Evolutionary conservation across 164 flowering plant genomes (phyloP).

Genomic region (Kingdonia uniflora): DNA sequence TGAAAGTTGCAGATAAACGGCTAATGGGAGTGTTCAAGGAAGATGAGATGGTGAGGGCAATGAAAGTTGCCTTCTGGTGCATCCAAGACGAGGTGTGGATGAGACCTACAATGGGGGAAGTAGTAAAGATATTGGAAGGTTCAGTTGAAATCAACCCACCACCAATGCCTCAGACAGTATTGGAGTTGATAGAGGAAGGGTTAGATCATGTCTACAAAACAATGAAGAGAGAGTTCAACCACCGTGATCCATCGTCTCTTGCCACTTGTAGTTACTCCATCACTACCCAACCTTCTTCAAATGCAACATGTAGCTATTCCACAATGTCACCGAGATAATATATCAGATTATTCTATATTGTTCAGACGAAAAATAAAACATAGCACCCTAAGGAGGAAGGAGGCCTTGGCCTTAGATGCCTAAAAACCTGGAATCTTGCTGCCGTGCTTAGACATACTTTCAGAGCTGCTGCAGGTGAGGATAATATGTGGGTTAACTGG

Average conservation of each 20-base stretch:
- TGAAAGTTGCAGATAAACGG: slow-evolving; percentile 41
- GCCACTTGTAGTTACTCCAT: slow-evolving; percentile 69
- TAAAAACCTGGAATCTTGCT: too few species aligned
- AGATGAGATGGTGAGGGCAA: slow-evolving; percentile 53
- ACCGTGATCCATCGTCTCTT: slow-evolving; percentile 31
- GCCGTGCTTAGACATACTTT: too few species aligned
- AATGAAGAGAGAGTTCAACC: slow-evolving; percentile 41
- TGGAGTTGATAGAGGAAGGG: slow-evolving; percentile 74
- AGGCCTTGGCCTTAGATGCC: too few species aligned
- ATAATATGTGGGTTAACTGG: too few species aligned
- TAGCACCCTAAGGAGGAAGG: too few species aligned
- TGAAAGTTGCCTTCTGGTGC: slow-evolving; percentile 83
- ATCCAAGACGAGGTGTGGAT: slow-evolving; percentile 66
- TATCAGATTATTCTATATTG: too few species aligned
- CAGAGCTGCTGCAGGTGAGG: too few species aligned
- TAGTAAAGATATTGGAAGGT: slow-evolving; percentile 85
- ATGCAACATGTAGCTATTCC: slow-evolving; percentile 74
- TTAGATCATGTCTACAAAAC: slow-evolving; percentile 72
- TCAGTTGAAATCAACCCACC: slow-evolving; percentile 44
- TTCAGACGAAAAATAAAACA: too few species aligned
- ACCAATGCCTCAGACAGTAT: slow-evolving; percentile 75
- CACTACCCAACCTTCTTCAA: slow-evolving; percentile 12
- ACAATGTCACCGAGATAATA: slow-evolving; percentile 79
- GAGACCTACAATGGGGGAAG: slow-evolving; percentile 94
- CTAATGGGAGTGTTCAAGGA: slow-evolving; percentile 46